Evolutionary conservation across 805 yeast species (phyloP), one percentile per base, ranked within the genome.

Genomic region (Kodamaea nitidulidarum): DNA sequence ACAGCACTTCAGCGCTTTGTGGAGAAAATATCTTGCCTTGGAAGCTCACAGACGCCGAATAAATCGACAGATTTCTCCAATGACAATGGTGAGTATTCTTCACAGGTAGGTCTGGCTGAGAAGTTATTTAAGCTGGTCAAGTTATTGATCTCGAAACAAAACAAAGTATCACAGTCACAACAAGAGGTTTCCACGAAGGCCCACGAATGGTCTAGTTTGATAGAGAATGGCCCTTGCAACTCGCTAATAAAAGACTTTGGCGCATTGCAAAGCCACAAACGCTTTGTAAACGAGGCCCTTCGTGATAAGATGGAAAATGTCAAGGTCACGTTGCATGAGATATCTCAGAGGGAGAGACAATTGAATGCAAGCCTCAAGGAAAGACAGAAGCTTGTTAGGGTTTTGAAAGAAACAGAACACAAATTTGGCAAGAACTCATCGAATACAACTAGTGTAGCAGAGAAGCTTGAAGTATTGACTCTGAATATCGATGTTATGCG

Each of bases 401-500:
- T 55, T 31, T 46, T 71, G 27, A 64, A 70, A 39, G 71, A 66
- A 1, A 61, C 63, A 31, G 78, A 74, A 42, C 58, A 69, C 29
- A 56, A 46, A 29, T 52, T 46, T 43, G 81, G 81, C 3, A 71
- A 58, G 2, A 58, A 68, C 35, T 67, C 72, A 20, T 67, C 71
- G 12, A 56, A 55, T 6, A 65, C 76, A 0, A 55, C 68, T 11
- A 52, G 75, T 14, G 55, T 73, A 1, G 63, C 61, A 41, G 85
- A 79, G 48, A 63, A 66, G 38, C 51, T 78, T 24, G 84, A 78
- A 51, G 78, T 74, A 45, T 57, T 71, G 40, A 65, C 66, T 31
- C 66, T 71, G 43, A 69, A 76, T 26, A 61, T 75, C n/a, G 75
- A 68, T 39, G 73, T 78, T 15, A 74, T 75, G 5, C 73, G 73